phyloP scores from a whole-genome alignment of 768 basidiomycete genomes.

The Xerocomus brunneocitrinus region DNA sequence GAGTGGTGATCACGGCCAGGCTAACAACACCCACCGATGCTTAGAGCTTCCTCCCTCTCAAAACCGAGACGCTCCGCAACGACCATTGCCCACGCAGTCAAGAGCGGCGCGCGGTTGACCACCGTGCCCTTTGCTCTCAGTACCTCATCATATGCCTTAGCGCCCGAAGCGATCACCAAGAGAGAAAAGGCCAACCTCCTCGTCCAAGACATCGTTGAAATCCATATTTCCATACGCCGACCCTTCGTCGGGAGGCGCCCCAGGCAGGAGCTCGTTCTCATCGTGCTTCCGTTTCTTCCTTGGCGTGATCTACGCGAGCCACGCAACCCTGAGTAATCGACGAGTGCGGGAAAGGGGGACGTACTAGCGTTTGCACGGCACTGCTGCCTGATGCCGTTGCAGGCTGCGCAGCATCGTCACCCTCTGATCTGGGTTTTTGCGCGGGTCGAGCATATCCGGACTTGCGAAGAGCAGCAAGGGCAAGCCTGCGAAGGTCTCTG shows the following conservation, averaged over 20 bases:
- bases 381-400: slow-evolving; percentile 6
- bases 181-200: slow-evolving; percentile 45
- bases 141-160: slow-evolving; percentile 36
- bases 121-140: slow-evolving; percentile 58
- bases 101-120: slow-evolving; percentile 88
- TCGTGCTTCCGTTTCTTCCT: slow-evolving; percentile 47
- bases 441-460: slow-evolving; percentile 46
- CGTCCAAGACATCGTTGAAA: slow-evolving; percentile 70
- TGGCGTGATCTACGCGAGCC: slow-evolving; percentile 37
- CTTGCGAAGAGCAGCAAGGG: slow-evolving; percentile 57
- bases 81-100: slow-evolving; percentile 89
- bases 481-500: slow-evolving; percentile 59
- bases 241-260: slow-evolving; percentile 46
- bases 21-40: slow-evolving; percentile 61
- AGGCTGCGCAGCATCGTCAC: not conserved
- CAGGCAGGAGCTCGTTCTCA: slow-evolving; percentile 57
- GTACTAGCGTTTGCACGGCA: slow-evolving; percentile 31
- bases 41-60: slow-evolving; percentile 82
- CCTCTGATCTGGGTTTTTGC: slow-evolving; percentile 17
- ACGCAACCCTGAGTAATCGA: not conserved
- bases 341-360: slow-evolving; percentile 2
- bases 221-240: slow-evolving; percentile 52
- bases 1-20: not conserved
- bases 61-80: slow-evolving; percentile 88
- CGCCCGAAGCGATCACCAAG: not conserved